Base-by-base conservation (phyloP, 176 grass and related monocot genomes). In the Zoysia japonica region DNA sequence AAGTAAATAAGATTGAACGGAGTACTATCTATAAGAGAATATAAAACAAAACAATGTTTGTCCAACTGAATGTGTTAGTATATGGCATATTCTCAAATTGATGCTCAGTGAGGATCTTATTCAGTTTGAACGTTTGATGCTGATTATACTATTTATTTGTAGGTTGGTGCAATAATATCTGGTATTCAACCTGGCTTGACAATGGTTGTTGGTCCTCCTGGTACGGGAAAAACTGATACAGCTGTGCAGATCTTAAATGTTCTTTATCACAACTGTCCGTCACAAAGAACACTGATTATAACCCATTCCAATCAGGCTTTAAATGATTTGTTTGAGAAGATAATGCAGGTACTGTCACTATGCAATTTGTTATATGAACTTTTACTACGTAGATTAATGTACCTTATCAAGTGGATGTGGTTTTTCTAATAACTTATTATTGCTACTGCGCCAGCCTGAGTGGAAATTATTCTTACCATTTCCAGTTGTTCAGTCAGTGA, bases 181-280 rank as follows among this genome's bases (percentile, higher is more conserved):
- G 96, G 96, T 57, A 85, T 88, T 75, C 92, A 99, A 82, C 96
- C 96, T 84, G 96, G 96, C 3, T 91, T 99, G 78, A 95, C 92
- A 15, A 93, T 99, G 96, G 96, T 95, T 91, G 96, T 99, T 88
- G 96, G 96, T 76, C 96, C 92, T 81, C 96, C 96, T 85, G 96
- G 96, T 88, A 95, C 96, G 38, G 96, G 96, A 50, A 99, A 99
- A 80, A 99, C 96, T 40, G 96, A 99, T 87, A 99, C 96, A 72
- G 96, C 96, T 55, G 96, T 99, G 81, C 96, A 99, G 78, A 95
- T 99, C 88, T 88, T 99, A 65, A 98, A 98, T 83, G 96, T 95
- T 83, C 88, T 99, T 20, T 99, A 99, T 90, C 96, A 99, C 59
- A 99, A 99, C 80, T 99, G 92, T 54, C 96, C 96, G 78, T 99